phyloP scores from a whole-genome alignment of 2,329 filamentous ascomycete species.

The Tolypocladium inflatum region DNA sequence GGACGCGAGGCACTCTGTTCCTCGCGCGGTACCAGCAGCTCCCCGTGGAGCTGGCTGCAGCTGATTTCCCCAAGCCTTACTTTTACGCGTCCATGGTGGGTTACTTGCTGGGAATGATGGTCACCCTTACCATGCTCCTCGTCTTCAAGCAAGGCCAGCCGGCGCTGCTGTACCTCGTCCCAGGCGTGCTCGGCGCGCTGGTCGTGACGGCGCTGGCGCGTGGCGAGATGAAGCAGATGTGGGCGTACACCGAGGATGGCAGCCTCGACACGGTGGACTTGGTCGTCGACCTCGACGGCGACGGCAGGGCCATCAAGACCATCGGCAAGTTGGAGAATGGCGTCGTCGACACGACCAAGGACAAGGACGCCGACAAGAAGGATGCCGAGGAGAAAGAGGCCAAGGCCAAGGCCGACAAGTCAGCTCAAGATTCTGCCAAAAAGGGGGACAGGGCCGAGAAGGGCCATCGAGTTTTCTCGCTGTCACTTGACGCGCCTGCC shows the following conservation, averaged over 20 bases:
- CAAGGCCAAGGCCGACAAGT: constrained; percentile 1
- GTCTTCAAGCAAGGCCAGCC: constrained; percentile 77
- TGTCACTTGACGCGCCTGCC: constrained; percentile 22
- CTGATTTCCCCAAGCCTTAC: constrained; percentile 70
- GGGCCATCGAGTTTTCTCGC: constrained; percentile 19
- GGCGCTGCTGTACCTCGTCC: constrained; percentile 85
- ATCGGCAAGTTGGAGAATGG: constrained; percentile 26
- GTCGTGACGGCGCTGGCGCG: constrained; percentile 64
- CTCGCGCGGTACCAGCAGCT: constrained; percentile 12
- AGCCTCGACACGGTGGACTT: constrained; percentile 45
- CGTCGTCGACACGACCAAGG: constrained; percentile 24
- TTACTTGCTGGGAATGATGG: constrained; percentile 69
- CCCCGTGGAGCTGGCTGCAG: constrained; percentile 25
- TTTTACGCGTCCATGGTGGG: constrained; percentile 70
- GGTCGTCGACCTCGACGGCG: constrained; percentile 42
- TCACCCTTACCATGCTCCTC: constrained; percentile 68
- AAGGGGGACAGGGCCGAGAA: constrained; percentile 9
- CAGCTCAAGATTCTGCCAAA: background rate
- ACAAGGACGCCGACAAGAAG: constrained; percentile 9
- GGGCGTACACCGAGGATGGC: constrained; percentile 70
- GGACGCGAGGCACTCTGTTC: constrained; percentile 41
- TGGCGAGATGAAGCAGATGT: constrained; percentile 68
- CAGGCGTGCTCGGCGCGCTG: constrained; percentile 64
- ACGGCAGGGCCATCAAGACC: constrained; percentile 35
- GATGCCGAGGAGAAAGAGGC: constrained; percentile 8